phyloP scores from a whole-genome alignment of 1,139 yeast species.

The Yamadazyma triangularis region DNA sequence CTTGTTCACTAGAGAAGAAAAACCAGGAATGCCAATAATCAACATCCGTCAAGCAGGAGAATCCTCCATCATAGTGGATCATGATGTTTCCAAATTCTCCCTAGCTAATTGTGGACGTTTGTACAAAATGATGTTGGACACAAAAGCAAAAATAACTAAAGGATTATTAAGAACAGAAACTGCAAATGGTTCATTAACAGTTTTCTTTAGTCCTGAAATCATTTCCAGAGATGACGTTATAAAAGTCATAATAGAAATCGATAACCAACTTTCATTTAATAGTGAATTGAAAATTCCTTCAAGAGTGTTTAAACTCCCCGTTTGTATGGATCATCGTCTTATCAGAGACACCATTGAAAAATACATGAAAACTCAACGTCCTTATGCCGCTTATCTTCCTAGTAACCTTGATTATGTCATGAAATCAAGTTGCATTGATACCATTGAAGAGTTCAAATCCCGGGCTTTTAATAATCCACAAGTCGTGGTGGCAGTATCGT shows the following conservation, averaged over 20 bases:
- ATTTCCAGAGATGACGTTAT: slow-evolving; percentile 1
- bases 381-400: slow-evolving; percentile 6
- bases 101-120: slow-evolving; percentile 5
- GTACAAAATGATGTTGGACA: slow-evolving; percentile 3
- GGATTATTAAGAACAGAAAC: slow-evolving; percentile 4
- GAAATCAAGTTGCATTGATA: slow-evolving; percentile 6
- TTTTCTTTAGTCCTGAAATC: slow-evolving; percentile 3
- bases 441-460: slow-evolving; percentile 4
- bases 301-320: slow-evolving; percentile 5
- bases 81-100: slow-evolving; percentile 4
- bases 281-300: slow-evolving; percentile 3
- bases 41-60: slow-evolving; percentile 6
- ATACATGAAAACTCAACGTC: slow-evolving; percentile 5
- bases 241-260: slow-evolving; percentile 1
- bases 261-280: slow-evolving; percentile 1
- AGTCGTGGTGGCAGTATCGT: slow-evolving; percentile 5
- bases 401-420: slow-evolving; percentile 5
- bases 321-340: slow-evolving; percentile 6
- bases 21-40: slow-evolving; percentile 1
- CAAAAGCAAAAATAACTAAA: not conserved
- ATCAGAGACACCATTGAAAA: slow-evolving; percentile 4
- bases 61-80: slow-evolving; percentile 4
- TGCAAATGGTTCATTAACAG: slow-evolving; percentile 5
- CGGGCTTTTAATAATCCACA: slow-evolving; percentile 6
- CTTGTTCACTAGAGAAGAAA: slow-evolving; percentile 1